Percentiles rank a stretch among this genome's conserved stretches.
These are phyloP conservation scores for Venturia aucupariae DNA, from an alignment of 2,329 filamentous ascomycete species.

Conservation along the genomic window DNA sequence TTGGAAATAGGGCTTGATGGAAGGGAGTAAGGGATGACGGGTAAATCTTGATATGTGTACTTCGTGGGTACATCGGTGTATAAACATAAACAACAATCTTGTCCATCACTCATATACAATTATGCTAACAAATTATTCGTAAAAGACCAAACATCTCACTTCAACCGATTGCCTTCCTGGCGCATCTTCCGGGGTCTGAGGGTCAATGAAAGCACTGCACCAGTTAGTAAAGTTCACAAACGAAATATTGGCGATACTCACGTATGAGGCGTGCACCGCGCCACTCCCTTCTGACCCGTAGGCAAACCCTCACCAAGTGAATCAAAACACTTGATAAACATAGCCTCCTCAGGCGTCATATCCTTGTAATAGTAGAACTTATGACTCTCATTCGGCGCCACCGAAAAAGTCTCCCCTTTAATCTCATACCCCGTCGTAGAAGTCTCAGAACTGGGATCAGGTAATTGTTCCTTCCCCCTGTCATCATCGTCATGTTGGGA, in stretches of 20 bases:
- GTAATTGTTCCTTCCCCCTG: conserved; percentile 48
- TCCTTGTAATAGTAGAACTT: conserved; percentile 58
- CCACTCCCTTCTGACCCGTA: conserved; percentile 12
- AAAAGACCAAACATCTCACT: conserved; percentile 54
- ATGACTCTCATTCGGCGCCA: conserved; percentile 49
- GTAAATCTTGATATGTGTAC: no score
- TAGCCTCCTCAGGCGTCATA: conserved; percentile 50
- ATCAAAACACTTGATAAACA: conserved; percentile 37
- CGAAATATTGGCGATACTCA: background rate
- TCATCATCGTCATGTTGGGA: conserved; percentile 40
- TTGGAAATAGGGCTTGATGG: no score
- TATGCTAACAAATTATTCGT: conserved; percentile 31
- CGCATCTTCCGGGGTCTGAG: conserved; percentile 39
- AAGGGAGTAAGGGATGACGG: no score
- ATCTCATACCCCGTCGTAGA: conserved; percentile 53
- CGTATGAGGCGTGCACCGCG: conserved; percentile 10
- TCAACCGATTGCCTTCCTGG: conserved; percentile 53
- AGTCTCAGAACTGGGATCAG: conserved; percentile 36
- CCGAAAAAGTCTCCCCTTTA: conserved; percentile 53
- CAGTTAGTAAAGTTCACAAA: background rate
- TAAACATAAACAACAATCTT: no score
- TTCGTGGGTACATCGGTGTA: no score
- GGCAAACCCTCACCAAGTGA: conserved; percentile 17
- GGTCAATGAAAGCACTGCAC: conserved; percentile 13
- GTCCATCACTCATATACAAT: no score